Base-by-base conservation (phyloP, 768 basidiomycete species). In the Suillus fuscotomentosus region DNA sequence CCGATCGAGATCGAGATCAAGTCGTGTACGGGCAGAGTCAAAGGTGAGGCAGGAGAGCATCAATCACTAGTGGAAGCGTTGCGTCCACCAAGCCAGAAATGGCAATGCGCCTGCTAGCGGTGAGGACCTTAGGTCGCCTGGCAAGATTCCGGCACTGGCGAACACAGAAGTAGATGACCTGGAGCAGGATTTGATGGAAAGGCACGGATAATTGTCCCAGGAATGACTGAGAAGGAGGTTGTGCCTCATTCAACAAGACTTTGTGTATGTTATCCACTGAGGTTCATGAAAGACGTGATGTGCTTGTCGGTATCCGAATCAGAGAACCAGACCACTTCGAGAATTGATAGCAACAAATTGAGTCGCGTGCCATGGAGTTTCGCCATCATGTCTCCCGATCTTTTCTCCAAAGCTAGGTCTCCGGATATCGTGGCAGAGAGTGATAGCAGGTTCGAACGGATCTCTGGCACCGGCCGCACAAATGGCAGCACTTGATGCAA, bases 301-400 rank as follows among this genome's bases (percentile, higher is more conserved):
- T 90, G 88, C 2, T 76, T 65, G 59, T 83, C 76, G 47, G 82
- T 83, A 66, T 88, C 86, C 7, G 82, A 72, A 0, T 83, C 79
- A 2, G 85, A 85, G 71, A 91, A 92, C 88, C 93, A 91, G 0
- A 86, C 86, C 4, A 91, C 82, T 68, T 97, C 92, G n/a, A 95
- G 79, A 59, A 96, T 73, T 0, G 89, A 84, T 27, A 94, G 81
- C 2, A 97, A 80, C 2, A 97, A 80, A 4, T 85, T 83, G 27
- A 98, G 77, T 39, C 94, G 83, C 27, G 89, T 85, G 2, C 86
- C 84, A 67, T 98, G 94, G 17, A 95, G 87, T 1, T 85, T 84
- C 0, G 89, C 82, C 87, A 95, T 91, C 84, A 95, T 90, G 64
- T 94, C 90, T 0, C 95, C 95, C 5, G 79, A 81, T 41, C 94